These are phyloP conservation scores for Phaeotremella fagi DNA, from an alignment of 768 basidiomycete genomes.

Conservation along the genomic window DNA sequence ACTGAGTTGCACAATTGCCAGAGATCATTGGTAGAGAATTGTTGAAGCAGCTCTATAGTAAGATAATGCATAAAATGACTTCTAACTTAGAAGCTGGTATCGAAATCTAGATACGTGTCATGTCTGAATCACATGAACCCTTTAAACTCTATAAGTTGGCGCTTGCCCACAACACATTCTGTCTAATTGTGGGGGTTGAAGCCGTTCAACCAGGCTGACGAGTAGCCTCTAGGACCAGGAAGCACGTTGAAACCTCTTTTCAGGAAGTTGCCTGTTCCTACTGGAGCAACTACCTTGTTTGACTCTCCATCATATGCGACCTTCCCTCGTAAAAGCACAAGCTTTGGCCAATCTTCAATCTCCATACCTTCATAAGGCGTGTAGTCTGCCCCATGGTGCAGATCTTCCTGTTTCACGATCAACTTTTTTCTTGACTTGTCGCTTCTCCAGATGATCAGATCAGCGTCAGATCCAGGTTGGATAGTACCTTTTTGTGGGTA, in stretches of 20 bases:
- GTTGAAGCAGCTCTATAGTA: too few species aligned
- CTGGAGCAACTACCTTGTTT: conserved; percentile 12
- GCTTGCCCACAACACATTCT: too few species aligned
- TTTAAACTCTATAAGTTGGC: too few species aligned
- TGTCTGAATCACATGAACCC: too few species aligned
- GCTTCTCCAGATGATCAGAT: conserved; percentile 44
- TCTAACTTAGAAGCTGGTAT: too few species aligned
- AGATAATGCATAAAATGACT: too few species aligned
- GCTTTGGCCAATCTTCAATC: conserved; percentile 47
- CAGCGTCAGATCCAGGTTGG: conserved; percentile 47
- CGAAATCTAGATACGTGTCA: too few species aligned
- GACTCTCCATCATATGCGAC: conserved; percentile 22
- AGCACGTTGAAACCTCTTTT: conserved; percentile 23
- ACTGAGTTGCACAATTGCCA: too few species aligned
- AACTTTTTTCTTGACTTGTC: conserved; percentile 1
- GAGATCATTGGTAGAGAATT: too few species aligned
- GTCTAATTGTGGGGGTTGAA: conserved; percentile 15
- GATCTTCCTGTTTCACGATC: conserved; percentile 32
- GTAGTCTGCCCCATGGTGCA: conserved; percentile 47
- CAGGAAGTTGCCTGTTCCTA: conserved; percentile 20
- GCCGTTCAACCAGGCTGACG: conserved; percentile 28
- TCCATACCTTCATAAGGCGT: conserved; percentile 49
- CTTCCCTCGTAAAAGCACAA: conserved; percentile 23
- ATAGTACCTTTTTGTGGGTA: conserved; percentile 47
- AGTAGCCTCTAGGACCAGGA: conserved; percentile 23